Percentiles rank a stretch among this genome's conserved stretches.
Evolutionary conservation across 768 basidiomycete species (phyloP).

Genomic region (Russula sp.): DNA sequence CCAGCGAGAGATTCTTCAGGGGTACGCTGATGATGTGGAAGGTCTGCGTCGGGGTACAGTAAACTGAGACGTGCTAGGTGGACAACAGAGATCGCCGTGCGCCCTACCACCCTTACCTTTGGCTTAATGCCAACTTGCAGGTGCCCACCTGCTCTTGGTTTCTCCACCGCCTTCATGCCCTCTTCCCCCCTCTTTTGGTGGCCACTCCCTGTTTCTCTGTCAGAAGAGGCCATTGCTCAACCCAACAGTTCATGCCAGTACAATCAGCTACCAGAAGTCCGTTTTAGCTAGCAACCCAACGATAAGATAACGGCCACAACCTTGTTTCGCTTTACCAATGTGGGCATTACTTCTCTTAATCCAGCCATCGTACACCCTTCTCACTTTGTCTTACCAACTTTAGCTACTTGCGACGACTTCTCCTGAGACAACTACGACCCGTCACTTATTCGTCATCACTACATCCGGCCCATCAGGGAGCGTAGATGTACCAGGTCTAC

Average conservation of each 20-base stretch:
- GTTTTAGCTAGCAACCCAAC: slow-evolving; percentile 17
- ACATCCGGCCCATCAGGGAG: slow-evolving; percentile 20
- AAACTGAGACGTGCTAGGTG: no score
- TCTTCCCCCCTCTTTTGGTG: no score
- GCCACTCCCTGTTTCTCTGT: slow-evolving; percentile 16
- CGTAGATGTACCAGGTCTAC: slow-evolving; percentile 9
- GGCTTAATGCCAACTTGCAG: no score
- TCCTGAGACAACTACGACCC: no score
- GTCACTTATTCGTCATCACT: slow-evolving; percentile 24
- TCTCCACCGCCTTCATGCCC: no score
- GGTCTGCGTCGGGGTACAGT: no score
- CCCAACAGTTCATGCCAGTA: slow-evolving; percentile 18
- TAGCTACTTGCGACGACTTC: slow-evolving; percentile 18
- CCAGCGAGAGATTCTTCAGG: slow-evolving; percentile 83
- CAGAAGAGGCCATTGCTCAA: slow-evolving; percentile 18
- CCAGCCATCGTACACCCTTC: background rate
- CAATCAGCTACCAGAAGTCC: slow-evolving; percentile 22
- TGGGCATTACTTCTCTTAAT: slow-evolving; percentile 7
- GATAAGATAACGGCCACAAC: slow-evolving; percentile 22
- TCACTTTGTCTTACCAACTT: slow-evolving; percentile 8
- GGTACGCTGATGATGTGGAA: slow-evolving; percentile 91
- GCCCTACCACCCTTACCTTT: no score
- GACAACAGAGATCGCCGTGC: no score
- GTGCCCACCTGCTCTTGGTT: no score
- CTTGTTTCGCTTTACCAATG: slow-evolving; percentile 19